Evolutionary conservation across 2,329 filamentous ascomycete genomes (phyloP).

Genomic region (Aspergillus sp.): DNA sequence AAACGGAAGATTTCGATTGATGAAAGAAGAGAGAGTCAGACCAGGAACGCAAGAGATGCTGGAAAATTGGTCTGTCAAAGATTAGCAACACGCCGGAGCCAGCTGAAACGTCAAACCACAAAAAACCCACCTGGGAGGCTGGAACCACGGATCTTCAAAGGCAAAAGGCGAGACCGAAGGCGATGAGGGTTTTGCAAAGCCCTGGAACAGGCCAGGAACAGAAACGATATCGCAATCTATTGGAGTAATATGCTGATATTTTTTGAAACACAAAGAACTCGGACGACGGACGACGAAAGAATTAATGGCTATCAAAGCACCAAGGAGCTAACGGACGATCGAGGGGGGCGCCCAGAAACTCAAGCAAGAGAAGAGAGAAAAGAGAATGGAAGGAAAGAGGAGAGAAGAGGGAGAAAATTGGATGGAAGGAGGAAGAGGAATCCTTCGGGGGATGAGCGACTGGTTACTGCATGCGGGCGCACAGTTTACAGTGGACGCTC

Average conservation of each 20-base stretch:
- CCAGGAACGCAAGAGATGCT: neutral
- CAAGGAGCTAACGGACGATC: conserved; percentile 6
- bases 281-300: too few species aligned
- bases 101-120: conserved; percentile 11
- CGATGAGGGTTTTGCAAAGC: neutral
- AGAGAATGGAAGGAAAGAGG: conserved; percentile 6
- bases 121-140: conserved; percentile 4
- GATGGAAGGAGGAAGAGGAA: neutral
- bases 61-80: neutral
- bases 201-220: conserved; percentile 3
- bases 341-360: neutral
- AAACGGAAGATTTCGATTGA: neutral
- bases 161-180: neutral
- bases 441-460: neutral
- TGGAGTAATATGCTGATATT: neutral
- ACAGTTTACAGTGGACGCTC: neutral
- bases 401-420: neutral
- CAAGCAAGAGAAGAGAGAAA: neutral
- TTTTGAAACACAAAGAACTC: neutral
- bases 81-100: neutral
- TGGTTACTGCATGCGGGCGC: neutral
- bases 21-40: neutral
- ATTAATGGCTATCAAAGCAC: neutral
- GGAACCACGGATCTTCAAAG: conserved; percentile 15
- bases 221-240: neutral